Evolutionary conservation across 805 yeast genomes (phyloP).

Genomic region (Suhomyces vadensis): DNA sequence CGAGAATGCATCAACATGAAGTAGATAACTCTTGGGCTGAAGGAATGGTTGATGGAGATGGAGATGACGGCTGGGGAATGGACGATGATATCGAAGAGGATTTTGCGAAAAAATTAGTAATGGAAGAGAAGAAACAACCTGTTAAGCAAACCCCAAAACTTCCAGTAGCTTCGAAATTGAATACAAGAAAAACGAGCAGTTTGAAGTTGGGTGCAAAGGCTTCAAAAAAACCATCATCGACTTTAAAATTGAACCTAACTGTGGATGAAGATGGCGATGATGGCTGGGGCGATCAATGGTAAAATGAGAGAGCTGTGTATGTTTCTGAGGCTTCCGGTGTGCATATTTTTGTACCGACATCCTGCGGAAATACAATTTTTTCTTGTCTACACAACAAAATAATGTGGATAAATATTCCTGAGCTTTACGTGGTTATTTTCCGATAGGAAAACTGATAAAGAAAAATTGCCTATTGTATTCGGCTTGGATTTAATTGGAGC

Average conservation of each 20-base stretch:
- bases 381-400: too few relatives aligned
- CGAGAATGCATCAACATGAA: conserved; percentile 1
- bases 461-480: too few relatives aligned
- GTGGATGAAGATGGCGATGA: conserved; percentile 27
- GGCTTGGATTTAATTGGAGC: too few relatives aligned
- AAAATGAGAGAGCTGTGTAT: too few relatives aligned
- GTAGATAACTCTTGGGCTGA: conserved; percentile 13
- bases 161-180: conserved; percentile 3
- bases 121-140: background rate
- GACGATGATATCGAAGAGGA: conserved; percentile 16
- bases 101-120: conserved; percentile 3
- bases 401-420: too few relatives aligned
- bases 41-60: conserved; percentile 17
- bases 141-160: conserved; percentile 4
- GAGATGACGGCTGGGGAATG: conserved; percentile 26
- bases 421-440: too few relatives aligned
- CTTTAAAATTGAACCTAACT: conserved; percentile 26
- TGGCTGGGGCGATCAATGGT: conserved; percentile 28
- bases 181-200: conserved; percentile 16
- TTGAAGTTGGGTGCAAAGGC: conserved; percentile 24
- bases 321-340: too few relatives aligned
- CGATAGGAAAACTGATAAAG: too few relatives aligned
- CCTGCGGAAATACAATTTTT: too few relatives aligned
- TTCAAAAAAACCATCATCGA: conserved; percentile 20
- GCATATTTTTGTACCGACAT: too few relatives aligned